Evolutionary conservation across 1,284 basidiomycete genomes (phyloP).

Genomic region (Melanopsichium pennsylvanicum): DNA sequence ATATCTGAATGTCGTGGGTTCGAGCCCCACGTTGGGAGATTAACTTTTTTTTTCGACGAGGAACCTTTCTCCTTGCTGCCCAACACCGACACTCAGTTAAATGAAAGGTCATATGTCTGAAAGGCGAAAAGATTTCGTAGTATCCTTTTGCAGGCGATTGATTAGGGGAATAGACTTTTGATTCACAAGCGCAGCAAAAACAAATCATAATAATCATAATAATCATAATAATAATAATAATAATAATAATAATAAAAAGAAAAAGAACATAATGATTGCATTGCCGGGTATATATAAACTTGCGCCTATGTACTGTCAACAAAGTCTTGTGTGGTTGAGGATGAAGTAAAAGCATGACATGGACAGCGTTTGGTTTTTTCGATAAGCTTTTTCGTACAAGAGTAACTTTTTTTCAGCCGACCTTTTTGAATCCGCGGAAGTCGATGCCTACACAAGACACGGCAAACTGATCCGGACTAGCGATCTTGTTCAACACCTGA

Average conservation of each 20-base stretch:
- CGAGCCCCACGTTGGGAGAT: constrained; percentile 65
- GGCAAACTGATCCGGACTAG: constrained; percentile 30
- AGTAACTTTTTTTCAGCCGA: constrained; percentile 17
- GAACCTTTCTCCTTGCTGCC: background rate
- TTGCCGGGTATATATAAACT: too few species aligned
- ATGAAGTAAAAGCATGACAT: too few species aligned
- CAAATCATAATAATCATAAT: too few species aligned
- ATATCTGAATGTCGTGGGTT: constrained; percentile 64
- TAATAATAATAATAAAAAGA: too few species aligned
- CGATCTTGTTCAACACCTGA: constrained; percentile 6
- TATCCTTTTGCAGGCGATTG: too few species aligned
- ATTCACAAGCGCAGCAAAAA: too few species aligned
- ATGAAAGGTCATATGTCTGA: background rate
- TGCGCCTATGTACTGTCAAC: background rate
- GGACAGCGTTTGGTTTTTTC: background rate
- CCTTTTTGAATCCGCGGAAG: constrained; percentile 56
- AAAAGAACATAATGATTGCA: background rate
- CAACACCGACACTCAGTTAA: too few species aligned
- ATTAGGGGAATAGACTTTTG: too few species aligned
- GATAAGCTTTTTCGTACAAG: background rate
- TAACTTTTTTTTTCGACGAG: constrained; percentile 1
- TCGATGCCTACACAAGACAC: constrained; percentile 59
- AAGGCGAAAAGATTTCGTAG: constrained; percentile 8
- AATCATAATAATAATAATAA: too few species aligned
- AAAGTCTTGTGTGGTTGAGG: background rate